phyloP scores from a whole-genome alignment of 2,329 filamentous ascomycete species.

The Xylariaceae sp. region DNA sequence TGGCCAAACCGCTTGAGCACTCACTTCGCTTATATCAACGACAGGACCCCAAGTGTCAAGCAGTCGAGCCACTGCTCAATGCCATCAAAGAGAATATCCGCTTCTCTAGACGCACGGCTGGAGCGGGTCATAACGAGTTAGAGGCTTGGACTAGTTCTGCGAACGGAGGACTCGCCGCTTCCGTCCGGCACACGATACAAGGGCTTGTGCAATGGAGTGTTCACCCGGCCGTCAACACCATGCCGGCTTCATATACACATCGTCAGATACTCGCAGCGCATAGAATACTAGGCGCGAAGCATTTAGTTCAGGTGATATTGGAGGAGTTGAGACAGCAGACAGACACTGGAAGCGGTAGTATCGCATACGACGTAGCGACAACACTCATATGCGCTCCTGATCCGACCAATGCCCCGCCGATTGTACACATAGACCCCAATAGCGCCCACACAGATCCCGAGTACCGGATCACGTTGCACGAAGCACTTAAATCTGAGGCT shows the following conservation, averaged over 20 bases:
- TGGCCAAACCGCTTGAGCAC: conserved; percentile 65
- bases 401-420: conserved; percentile 39
- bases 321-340: conserved; percentile 64
- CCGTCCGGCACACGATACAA: conserved; percentile 59
- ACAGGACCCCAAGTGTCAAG: conserved; percentile 62
- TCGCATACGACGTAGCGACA: conserved; percentile 65
- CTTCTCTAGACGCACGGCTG: conserved; percentile 57
- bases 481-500: conserved; percentile 55
- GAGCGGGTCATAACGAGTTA: conserved; percentile 62
- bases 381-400: conserved; percentile 67
- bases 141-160: conserved; percentile 60
- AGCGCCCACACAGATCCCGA: conserved; percentile 36
- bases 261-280: conserved; percentile 61
- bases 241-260: conserved; percentile 67
- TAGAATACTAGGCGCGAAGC: conserved; percentile 58
- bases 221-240: conserved; percentile 49
- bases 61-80: conserved; percentile 66
- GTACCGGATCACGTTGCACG: conserved; percentile 53
- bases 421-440: conserved; percentile 32
- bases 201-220: conserved; percentile 64
- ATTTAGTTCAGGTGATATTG: conserved; percentile 58
- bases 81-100: conserved; percentile 58
- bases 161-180: conserved; percentile 52
- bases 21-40: conserved; percentile 64
- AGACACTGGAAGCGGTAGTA: conserved; percentile 53